Percentiles rank a stretch among this genome's conserved stretches.
phyloP scores from a whole-genome alignment of 352 stramenopile genomes.

The Thalassiosira tumida region DNA sequence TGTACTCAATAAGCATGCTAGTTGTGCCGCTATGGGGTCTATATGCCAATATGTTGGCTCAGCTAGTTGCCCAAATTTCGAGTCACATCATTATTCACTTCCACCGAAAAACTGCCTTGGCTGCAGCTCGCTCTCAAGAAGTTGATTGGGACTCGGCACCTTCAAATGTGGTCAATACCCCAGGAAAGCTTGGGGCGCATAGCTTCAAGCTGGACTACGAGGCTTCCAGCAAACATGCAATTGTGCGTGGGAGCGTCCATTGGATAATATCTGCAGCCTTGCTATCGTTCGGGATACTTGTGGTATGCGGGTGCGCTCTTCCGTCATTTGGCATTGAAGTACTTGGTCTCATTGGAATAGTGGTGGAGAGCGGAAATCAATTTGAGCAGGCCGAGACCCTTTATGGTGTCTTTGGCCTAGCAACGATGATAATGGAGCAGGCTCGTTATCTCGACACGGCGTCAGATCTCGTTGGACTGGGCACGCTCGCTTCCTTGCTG shows the following conservation, averaged over 20 bases:
- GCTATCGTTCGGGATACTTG: constrained; percentile 73
- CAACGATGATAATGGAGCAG: constrained; percentile 87
- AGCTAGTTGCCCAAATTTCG: constrained; percentile 89
- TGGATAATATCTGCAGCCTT: constrained; percentile 56
- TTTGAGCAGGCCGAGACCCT: constrained; percentile 83
- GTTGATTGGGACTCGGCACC: constrained; percentile 53
- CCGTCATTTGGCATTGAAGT: constrained; percentile 86
- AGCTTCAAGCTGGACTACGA: constrained; percentile 82
- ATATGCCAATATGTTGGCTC: constrained; percentile 90
- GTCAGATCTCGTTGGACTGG: constrained; percentile 84
- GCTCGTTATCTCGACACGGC: constrained; percentile 81
- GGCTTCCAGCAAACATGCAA: constrained; percentile 65
- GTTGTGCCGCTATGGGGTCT: constrained; percentile 89
- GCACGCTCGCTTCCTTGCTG: constrained; percentile 84
- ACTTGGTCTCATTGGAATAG: constrained; percentile 87
- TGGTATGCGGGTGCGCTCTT: constrained; percentile 85
- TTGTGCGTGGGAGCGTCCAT: constrained; percentile 62
- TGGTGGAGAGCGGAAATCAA: constrained; percentile 86
- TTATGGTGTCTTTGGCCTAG: constrained; percentile 87
- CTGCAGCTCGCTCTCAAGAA: constrained; percentile 56
- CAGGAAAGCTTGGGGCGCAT: constrained; percentile 67
- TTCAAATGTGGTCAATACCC: not conserved
- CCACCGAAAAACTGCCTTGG: constrained; percentile 80
- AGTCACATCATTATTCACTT: constrained; percentile 90
- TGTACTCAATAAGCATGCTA: constrained; percentile 88